Percentiles rank a stretch among this genome's conserved stretches.
phyloP scores from a whole-genome alignment of 2,329 filamentous ascomycete genomes.

The Cercospora brassicicola region DNA sequence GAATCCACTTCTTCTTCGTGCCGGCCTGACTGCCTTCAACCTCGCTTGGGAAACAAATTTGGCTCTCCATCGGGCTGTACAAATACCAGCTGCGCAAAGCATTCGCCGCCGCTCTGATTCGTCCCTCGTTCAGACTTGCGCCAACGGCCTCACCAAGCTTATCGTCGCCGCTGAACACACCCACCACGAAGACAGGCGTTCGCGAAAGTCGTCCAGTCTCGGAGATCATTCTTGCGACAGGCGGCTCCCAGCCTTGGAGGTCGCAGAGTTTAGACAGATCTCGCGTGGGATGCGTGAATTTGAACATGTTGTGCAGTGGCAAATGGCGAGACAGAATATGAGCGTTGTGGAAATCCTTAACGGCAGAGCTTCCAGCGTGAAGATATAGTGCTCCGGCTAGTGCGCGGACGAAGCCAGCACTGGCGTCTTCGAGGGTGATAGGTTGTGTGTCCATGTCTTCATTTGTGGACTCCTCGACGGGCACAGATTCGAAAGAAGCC shows the following conservation, averaged over 20 bases:
- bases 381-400: slow-evolving; percentile 82
- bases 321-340: slow-evolving; percentile 65
- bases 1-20: slow-evolving; percentile 47
- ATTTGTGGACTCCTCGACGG: neutral
- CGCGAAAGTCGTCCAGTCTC: slow-evolving; percentile 85
- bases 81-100: slow-evolving; percentile 94
- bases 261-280: slow-evolving; percentile 82
- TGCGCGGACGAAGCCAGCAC: slow-evolving; percentile 76
- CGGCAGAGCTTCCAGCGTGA: slow-evolving; percentile 75
- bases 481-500: neutral
- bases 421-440: slow-evolving; percentile 59
- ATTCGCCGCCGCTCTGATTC: slow-evolving; percentile 76
- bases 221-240: slow-evolving; percentile 80
- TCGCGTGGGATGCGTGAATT: slow-evolving; percentile 78
- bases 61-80: slow-evolving; percentile 70
- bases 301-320: slow-evolving; percentile 69
- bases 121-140: slow-evolving; percentile 72
- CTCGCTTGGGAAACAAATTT: slow-evolving; percentile 54
- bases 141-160: slow-evolving; percentile 91
- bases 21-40: slow-evolving; percentile 32
- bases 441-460: slow-evolving; percentile 27
- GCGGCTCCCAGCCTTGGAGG: slow-evolving; percentile 83
- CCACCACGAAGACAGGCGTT: slow-evolving; percentile 88
- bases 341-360: slow-evolving; percentile 76
- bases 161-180: slow-evolving; percentile 86